These are phyloP conservation scores for Scutellaria baicalensis DNA, from an alignment of 257 asterid genomes.

Conservation along the genomic window DNA sequence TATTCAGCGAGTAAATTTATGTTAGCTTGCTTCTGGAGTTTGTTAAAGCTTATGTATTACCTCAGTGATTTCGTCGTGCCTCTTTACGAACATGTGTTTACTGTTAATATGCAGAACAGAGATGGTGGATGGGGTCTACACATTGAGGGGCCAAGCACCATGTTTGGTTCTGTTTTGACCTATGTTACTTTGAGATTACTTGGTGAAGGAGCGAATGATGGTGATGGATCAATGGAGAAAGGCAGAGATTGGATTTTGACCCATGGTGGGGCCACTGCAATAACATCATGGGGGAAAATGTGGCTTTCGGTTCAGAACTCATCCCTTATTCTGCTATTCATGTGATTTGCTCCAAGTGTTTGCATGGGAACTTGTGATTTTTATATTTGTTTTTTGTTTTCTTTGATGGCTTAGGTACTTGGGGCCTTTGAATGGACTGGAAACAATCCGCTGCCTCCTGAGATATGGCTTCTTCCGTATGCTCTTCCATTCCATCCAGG, in stretches of 20 bases:
- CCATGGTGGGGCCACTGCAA: slow-evolving; percentile 93
- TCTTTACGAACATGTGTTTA: slow-evolving; percentile 6
- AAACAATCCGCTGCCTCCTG: slow-evolving; percentile 98
- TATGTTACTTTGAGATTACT: slow-evolving; percentile 92
- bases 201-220: slow-evolving; percentile 90
- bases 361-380: neutral
- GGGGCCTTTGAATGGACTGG: slow-evolving; percentile 99
- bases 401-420: slow-evolving; percentile 53
- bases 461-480: slow-evolving; percentile 92
- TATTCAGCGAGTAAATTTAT: neutral
- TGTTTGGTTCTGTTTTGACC: slow-evolving; percentile 93
- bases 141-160: slow-evolving; percentile 97
- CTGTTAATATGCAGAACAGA: slow-evolving; percentile 48
- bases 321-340: slow-evolving; percentile 14
- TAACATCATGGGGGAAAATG: slow-evolving; percentile 99
- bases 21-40: slow-evolving; percentile 1
- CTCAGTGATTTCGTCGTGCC: neutral
- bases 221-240: slow-evolving; percentile 94
- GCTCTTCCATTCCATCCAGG: slow-evolving; percentile 94
- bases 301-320: slow-evolving; percentile 83
- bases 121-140: slow-evolving; percentile 99
- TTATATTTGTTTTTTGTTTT: slow-evolving; percentile 4
- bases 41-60: slow-evolving; percentile 1
- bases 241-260: slow-evolving; percentile 85
- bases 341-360: neutral